Percentiles rank a stretch among this genome's conserved stretches.
Evolutionary conservation across 78 protist species (phyloP).

Genomic region (Guillardia theta): DNA sequence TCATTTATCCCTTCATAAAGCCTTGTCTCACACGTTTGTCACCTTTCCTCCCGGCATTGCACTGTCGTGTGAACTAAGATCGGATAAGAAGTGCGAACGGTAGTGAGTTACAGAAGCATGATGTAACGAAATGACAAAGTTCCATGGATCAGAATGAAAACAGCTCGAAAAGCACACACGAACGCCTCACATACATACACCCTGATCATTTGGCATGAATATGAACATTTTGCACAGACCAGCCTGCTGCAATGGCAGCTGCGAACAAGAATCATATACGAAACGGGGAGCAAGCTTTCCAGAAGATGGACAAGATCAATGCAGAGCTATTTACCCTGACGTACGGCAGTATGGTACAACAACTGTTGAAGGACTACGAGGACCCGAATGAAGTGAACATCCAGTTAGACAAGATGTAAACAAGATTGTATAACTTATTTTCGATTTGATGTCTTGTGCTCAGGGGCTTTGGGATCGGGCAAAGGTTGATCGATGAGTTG

Average conservation of each 20-base stretch:
- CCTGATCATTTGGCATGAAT: no score
- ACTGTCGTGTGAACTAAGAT: no score
- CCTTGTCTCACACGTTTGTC: no score
- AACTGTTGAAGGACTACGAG: slow-evolving; percentile 89
- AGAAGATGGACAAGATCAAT: slow-evolving; percentile 54
- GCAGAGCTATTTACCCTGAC: slow-evolving; percentile 94
- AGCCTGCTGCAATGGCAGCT: not conserved
- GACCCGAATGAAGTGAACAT: slow-evolving; percentile 81
- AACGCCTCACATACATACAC: no score
- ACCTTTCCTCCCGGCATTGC: no score
- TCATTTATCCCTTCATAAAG: no score
- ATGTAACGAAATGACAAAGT: no score
- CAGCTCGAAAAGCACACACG: no score
- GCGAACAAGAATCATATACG: not conserved
- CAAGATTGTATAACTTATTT: not conserved
- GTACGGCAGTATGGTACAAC: slow-evolving; percentile 95
- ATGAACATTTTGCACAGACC: no score
- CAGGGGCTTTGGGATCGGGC: slow-evolving; percentile 94
- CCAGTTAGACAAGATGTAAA: slow-evolving; percentile 91
- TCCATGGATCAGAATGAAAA: no score
- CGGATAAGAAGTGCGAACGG: no score
- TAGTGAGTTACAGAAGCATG: no score
- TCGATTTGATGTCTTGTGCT: not conserved
- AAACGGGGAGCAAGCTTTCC: slow-evolving; percentile 33
- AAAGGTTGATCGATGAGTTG: slow-evolving; percentile 92